Conservation (phyloP, 2,329 filamentous ascomycete species). For the Penicillium olsonii region DNA sequence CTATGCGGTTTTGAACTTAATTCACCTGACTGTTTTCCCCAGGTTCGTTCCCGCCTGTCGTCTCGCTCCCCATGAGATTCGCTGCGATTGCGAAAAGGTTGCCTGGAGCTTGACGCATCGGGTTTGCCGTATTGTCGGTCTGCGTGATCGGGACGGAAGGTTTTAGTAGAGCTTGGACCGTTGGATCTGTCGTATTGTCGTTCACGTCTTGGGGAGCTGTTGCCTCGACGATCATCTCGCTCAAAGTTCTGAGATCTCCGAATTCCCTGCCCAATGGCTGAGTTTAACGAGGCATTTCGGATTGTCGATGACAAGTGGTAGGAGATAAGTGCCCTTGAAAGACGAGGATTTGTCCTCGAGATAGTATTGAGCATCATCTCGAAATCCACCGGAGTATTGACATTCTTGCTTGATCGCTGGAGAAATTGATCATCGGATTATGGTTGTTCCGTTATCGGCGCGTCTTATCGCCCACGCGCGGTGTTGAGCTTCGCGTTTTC, state of each 20-base stretch:
- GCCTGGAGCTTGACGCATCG: neutral
- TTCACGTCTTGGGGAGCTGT: slow-evolving; percentile 1
- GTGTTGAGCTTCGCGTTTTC: neutral
- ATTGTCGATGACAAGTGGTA: slow-evolving; percentile 19
- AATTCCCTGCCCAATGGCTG: slow-evolving; percentile 69
- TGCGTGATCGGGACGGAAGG: neutral
- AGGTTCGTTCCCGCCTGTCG: neutral
- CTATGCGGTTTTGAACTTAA: neutral
- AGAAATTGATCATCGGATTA: neutral
- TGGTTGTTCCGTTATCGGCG: slow-evolving; percentile 1
- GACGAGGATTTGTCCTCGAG: neutral
- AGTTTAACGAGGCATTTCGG: slow-evolving; percentile 61
- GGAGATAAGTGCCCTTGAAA: neutral
- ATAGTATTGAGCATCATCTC: slow-evolving; percentile 14
- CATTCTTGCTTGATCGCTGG: neutral
- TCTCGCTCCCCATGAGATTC: neutral
- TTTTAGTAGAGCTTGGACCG: neutral
- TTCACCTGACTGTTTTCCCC: neutral
- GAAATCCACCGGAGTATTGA: neutral
- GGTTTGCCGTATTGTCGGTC: neutral
- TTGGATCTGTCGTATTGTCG: neutral
- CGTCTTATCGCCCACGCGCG: slow-evolving; percentile 5
- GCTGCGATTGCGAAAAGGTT: neutral
- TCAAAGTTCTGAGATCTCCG: slow-evolving; percentile 45
- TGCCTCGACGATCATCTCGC: slow-evolving; percentile 8